phyloP scores from a whole-genome alignment of 2,329 filamentous ascomycete species.

The Colletotrichum somersetense region DNA sequence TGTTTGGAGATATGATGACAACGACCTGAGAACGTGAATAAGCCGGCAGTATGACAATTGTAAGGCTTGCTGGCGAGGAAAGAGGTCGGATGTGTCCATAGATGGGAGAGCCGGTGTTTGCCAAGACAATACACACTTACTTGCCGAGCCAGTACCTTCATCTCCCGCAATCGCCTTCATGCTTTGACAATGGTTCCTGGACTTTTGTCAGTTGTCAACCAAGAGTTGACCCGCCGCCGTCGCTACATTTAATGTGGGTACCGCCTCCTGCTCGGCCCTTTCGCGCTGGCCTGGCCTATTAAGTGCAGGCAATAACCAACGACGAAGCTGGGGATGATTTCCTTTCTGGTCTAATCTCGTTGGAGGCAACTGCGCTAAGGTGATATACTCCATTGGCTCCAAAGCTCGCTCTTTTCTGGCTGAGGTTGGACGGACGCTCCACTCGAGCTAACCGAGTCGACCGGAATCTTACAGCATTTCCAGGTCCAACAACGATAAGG shows the following conservation, averaged over 20 bases:
- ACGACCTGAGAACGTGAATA: constrained; percentile 2
- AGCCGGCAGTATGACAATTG: not conserved
- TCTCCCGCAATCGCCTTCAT: not conserved
- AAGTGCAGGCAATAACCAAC: not conserved
- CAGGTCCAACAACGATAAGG: constrained; percentile 8
- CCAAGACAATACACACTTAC: not conserved
- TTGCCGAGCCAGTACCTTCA: not conserved
- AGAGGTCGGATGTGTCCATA: not conserved
- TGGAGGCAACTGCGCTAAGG: constrained; percentile 12
- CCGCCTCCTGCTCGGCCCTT: not conserved
- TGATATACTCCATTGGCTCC: not conserved
- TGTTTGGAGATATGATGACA: constrained; percentile 11
- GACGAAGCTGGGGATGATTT: not conserved
- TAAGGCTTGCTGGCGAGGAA: not conserved
- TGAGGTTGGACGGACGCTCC: constrained; percentile 8
- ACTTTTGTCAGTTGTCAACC: not conserved
- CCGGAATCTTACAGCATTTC: constrained; percentile 1
- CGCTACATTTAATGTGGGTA: not conserved
- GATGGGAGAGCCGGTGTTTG: not conserved
- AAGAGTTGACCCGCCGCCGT: not conserved
- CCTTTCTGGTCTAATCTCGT: not conserved
- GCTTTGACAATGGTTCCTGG: not conserved
- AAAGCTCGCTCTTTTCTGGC: not conserved
- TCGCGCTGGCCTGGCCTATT: not conserved
- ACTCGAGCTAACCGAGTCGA: constrained; percentile 12